Conservation (phyloP, 768 basidiomycete species). For the Lactarius pseudohatsudake region DNA sequence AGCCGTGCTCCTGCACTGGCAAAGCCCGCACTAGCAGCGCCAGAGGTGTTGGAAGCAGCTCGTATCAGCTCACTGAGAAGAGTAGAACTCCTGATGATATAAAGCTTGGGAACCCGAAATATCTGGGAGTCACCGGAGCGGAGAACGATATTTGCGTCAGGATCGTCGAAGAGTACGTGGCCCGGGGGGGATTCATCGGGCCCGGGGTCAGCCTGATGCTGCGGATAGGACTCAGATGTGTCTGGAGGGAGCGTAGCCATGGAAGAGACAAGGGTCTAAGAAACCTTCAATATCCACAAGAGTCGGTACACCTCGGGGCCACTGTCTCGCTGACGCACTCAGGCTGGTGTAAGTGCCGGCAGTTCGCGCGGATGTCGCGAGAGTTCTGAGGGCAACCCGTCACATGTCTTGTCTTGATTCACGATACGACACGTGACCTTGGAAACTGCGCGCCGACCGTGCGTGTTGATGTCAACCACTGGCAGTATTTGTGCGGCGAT, state of each 20-base stretch:
- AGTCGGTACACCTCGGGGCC: too few relatives aligned
- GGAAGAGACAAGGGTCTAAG: not conserved
- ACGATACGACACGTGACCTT: too few relatives aligned
- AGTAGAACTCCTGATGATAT: constrained; percentile 44
- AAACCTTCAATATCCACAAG: too few relatives aligned
- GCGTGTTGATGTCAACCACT: not conserved
- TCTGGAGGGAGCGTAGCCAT: not conserved
- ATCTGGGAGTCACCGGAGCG: constrained; percentile 43
- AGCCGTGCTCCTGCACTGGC: not conserved
- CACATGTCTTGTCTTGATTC: too few relatives aligned
- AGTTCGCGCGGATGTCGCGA: too few relatives aligned
- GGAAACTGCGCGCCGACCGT: too few relatives aligned
- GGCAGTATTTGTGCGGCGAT: not conserved
- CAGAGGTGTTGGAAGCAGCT: not conserved
- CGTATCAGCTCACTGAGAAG: constrained; percentile 35
- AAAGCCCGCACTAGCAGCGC: not conserved
- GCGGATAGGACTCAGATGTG: not conserved
- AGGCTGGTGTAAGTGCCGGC: too few relatives aligned
- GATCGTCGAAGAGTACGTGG: constrained; percentile 25
- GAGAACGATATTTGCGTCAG: constrained; percentile 44
- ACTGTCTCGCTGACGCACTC: too few relatives aligned
- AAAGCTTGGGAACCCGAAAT: constrained; percentile 46
- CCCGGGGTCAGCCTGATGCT: not conserved
- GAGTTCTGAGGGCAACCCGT: too few relatives aligned
- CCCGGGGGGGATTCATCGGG: not conserved